A percentile compares a stretch with the other conserved stretches of the same genome.
phyloP scores from a whole-genome alignment of 371 early-diverging fungal species.

The Dichotomocladium elegans region DNA sequence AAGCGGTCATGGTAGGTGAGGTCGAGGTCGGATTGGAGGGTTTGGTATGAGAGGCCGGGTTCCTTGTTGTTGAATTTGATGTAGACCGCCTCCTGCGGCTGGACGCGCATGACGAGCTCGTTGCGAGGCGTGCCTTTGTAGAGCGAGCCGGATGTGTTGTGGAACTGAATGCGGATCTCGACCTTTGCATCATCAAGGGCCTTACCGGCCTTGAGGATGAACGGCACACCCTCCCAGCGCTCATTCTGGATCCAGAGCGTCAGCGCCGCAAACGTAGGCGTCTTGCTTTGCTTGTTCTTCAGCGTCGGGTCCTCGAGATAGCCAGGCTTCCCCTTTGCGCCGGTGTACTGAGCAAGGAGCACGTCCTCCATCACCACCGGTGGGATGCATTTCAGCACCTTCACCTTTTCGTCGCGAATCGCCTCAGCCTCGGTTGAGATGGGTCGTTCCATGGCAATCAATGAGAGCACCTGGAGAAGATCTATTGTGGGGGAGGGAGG shows the following conservation, averaged over 20 bases:
- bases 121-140: slow-evolving; percentile 77
- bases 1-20: slow-evolving; percentile 85
- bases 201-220: slow-evolving; percentile 89
- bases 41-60: slow-evolving; percentile 69
- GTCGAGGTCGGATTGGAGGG: slow-evolving; percentile 87
- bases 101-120: slow-evolving; percentile 93
- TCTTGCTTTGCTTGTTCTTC: slow-evolving; percentile 48
- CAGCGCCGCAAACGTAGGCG: slow-evolving; percentile 86
- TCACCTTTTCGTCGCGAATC: slow-evolving; percentile 90
- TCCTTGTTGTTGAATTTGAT: slow-evolving; percentile 94
- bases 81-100: slow-evolving; percentile 93
- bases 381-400: slow-evolving; percentile 79
- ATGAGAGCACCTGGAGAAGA: slow-evolving; percentile 83
- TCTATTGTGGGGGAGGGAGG: slow-evolving; percentile 37
- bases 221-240: slow-evolving; percentile 91
- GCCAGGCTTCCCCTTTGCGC: slow-evolving; percentile 76
- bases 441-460: slow-evolving; percentile 93
- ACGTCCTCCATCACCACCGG: slow-evolving; percentile 77
- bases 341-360: slow-evolving; percentile 85
- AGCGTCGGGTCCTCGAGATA: slow-evolving; percentile 91
- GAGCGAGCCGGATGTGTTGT: slow-evolving; percentile 78
- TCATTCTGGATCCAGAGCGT: slow-evolving; percentile 82
- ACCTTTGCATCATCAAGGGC: slow-evolving; percentile 84
- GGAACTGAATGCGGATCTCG: slow-evolving; percentile 88
- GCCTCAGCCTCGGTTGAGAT: slow-evolving; percentile 82